Conservation (phyloP, 805 yeast species). For the Wickerhamiella sorbophila region DNA sequence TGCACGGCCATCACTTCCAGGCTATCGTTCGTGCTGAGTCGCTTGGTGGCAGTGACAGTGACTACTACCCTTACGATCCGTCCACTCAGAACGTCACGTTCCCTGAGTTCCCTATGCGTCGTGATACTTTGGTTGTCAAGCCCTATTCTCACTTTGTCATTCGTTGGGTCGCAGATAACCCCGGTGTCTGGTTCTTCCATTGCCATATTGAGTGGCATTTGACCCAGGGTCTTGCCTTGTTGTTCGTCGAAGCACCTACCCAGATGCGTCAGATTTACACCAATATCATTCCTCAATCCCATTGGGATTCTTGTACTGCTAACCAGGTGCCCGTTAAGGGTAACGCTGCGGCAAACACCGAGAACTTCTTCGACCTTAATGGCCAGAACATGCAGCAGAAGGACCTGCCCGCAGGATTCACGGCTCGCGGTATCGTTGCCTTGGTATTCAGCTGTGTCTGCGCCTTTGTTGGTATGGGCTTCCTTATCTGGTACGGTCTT, state of each 20-base stretch:
- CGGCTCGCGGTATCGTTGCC: slow-evolving; percentile 90
- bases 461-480: slow-evolving; percentile 66
- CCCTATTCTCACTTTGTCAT: slow-evolving; percentile 77
- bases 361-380: slow-evolving; percentile 46
- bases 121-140: slow-evolving; percentile 69
- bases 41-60: slow-evolving; percentile 36
- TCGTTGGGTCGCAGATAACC: slow-evolving; percentile 84
- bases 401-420: slow-evolving; percentile 74
- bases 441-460: slow-evolving; percentile 78
- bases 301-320: slow-evolving; percentile 43
- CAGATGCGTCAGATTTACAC: slow-evolving; percentile 41
- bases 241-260: slow-evolving; percentile 71
- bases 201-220: slow-evolving; percentile 99
- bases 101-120: slow-evolving; percentile 66
- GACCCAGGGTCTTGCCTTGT: slow-evolving; percentile 79
- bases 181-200: slow-evolving; percentile 98
- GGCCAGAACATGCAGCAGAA: slow-evolving; percentile 62
- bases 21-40: slow-evolving; percentile 47
- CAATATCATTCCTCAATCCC: slow-evolving; percentile 36
- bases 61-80: slow-evolving; percentile 45
- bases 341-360: slow-evolving; percentile 79
- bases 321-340: slow-evolving; percentile 44
- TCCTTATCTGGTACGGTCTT: slow-evolving; percentile 73
- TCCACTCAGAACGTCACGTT: slow-evolving; percentile 33
- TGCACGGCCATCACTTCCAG: slow-evolving; percentile 91